These are phyloP conservation scores for Cicer chorassanicum DNA, from an alignment of 306 rosid genomes.

Conservation along the genomic window DNA sequence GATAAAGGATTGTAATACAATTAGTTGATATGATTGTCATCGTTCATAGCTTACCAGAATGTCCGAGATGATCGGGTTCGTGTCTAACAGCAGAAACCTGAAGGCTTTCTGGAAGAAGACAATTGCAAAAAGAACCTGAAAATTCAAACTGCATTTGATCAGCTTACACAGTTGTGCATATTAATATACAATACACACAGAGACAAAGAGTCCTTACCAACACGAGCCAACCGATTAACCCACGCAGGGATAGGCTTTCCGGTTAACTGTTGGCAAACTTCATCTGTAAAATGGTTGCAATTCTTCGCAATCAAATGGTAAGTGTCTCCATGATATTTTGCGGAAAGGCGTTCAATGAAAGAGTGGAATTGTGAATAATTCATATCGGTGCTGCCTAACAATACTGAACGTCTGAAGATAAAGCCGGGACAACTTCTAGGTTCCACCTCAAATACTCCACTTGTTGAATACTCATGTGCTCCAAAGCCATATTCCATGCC, in stretches of 20 bases:
- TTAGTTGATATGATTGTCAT: slow-evolving; percentile 1
- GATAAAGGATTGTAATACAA: slow-evolving; percentile 5
- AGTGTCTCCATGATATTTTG: slow-evolving; percentile 84
- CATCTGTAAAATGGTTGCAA: slow-evolving; percentile 95
- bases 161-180: slow-evolving; percentile 34
- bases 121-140: slow-evolving; percentile 95
- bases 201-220: slow-evolving; percentile 64
- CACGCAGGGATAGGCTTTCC: slow-evolving; percentile 92
- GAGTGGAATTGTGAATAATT: slow-evolving; percentile 65
- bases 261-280: slow-evolving; percentile 77
- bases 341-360: slow-evolving; percentile 82
- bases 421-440: slow-evolving; percentile 98
- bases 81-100: slow-evolving; percentile 84
- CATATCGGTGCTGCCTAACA: slow-evolving; percentile 82
- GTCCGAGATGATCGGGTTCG: slow-evolving; percentile 69
- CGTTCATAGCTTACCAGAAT: slow-evolving; percentile 63
- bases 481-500: slow-evolving; percentile 95
- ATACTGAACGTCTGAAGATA: slow-evolving; percentile 78
- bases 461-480: slow-evolving; percentile 86
- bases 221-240: slow-evolving; percentile 95
- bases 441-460: slow-evolving; percentile 98
- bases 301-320: slow-evolving; percentile 94
- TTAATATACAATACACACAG: slow-evolving; percentile 21
- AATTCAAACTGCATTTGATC: slow-evolving; percentile 49
- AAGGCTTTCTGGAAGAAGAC: slow-evolving; percentile 95